These are phyloP conservation scores for Leptodontidium sp. DNA, from an alignment of 2,329 filamentous ascomycete genomes.

Conservation along the genomic window DNA sequence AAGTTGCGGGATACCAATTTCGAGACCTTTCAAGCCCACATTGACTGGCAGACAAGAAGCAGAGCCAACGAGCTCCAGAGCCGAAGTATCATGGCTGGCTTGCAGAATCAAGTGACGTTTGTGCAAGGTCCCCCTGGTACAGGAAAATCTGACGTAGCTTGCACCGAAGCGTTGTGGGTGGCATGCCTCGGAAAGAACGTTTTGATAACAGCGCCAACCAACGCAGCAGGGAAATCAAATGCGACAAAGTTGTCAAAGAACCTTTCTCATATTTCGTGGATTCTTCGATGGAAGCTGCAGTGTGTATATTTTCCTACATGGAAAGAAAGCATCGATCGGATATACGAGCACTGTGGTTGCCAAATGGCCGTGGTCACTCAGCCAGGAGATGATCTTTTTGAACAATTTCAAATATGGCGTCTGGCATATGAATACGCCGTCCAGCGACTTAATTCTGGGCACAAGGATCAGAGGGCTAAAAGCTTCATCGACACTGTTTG, in stretches of 20 bases:
- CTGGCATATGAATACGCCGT: not conserved
- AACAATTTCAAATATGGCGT: not conserved
- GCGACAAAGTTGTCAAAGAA: not conserved
- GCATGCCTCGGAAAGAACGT: not conserved
- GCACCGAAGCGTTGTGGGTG: not conserved
- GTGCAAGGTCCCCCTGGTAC: not conserved
- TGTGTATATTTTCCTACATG: not conserved
- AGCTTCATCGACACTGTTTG: not conserved
- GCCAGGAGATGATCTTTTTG: not conserved
- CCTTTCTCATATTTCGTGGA: not conserved
- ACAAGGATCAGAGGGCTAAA: not conserved
- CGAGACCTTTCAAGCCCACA: not conserved
- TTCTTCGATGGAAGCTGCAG: not conserved
- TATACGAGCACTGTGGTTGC: not conserved
- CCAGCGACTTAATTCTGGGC: not conserved
- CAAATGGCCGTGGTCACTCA: not conserved
- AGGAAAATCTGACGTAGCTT: constrained; percentile 1
- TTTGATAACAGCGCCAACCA: not conserved
- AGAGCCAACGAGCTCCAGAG: not conserved
- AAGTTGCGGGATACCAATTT: not conserved
- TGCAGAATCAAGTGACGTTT: not conserved
- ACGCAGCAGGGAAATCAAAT: not conserved
- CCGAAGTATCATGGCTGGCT: not conserved
- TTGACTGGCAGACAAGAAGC: not conserved
- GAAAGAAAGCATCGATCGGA: constrained; percentile 4